Base-by-base conservation (phyloP, 1,139 yeast genomes). In the Fermentozyma sake region DNA sequence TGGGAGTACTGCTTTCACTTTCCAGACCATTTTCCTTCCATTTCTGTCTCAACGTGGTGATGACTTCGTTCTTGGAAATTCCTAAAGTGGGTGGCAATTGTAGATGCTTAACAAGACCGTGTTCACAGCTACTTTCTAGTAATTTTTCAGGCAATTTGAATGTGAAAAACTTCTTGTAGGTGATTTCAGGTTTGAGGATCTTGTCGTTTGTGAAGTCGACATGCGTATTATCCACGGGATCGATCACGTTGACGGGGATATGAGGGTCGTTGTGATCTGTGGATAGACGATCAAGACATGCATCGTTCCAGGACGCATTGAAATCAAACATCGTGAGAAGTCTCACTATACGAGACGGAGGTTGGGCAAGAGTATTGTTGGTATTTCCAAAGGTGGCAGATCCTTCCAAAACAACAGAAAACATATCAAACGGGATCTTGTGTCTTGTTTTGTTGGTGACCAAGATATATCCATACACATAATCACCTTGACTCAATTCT, bases 251-350 rank as follows among this genome's bases (percentile, higher is more conserved):
- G n/a, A 31, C 25, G 9, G 48, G 50, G 7, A 42, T 35, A 23
- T 48, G 42, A 4, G 63, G 63, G 32, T 56, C 43, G 30, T 52
- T 41, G 29, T 52, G 41, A 18, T 58, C 65, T 1, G 57, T 42
- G 3, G 44, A 36, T 12, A 52, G 42, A 17, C 61, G 33, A 34
- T 61, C 66, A 16, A 60, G 45, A 28, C 40, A 45, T 0, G 56
- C 68, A 32, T 61, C 68, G 31, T 57, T 60, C 67, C 68, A 63
- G 20, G 62, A 58, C 4, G 68, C 70, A 32, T 53, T 54, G 40
- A 61, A 61, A 38, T 62, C 69, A 37, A 62, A 61, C 68, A 62
- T 61, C 27, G 52, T 58, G 13, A 61, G 43, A 32, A 62, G 60
- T 27, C 51, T 44, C 12, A 31, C 37, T n/a, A 43, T 36, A 12